Base-by-base conservation (phyloP, 208 protist genomes). In the Crithidia sp. region DNA sequence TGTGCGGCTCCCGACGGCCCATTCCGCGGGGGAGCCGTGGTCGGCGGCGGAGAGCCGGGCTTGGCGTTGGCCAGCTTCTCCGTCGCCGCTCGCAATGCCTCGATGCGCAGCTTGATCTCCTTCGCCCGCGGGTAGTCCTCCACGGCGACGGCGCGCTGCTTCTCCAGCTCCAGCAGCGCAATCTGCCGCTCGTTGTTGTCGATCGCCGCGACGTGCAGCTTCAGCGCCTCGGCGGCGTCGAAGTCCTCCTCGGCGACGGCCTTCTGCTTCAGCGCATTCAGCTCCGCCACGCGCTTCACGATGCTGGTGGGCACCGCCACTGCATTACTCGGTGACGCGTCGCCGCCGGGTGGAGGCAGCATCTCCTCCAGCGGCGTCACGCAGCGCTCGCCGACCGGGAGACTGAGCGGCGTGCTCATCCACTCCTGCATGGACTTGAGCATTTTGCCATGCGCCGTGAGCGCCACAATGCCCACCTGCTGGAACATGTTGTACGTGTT, bases 231-330 rank as follows among this genome's bases (percentile, higher is more conserved):
- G 13, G 94, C 94, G 10, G 87, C 50, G 78, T 97, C 94, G 77
- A 97, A 97, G 72, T 97, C 94, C 64, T 98, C 91, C 40, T 89
- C 81, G 37, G 68, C 79, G 13, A 97, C 91, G 14, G 92, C 94
- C 8, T 71, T 78, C 61, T 77, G 74, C 79, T 98, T 98, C 58
- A 91, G 57, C 17, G 72, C 64, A 7, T 77, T 40, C 13, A 97
- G 69, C 53, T 79, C 73, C 8, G 45, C 61, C 41, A 79, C 10
- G n/a, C 76, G 76, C 47, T 57, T 17, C 36, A 28, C n/a, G 49
- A 93, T 76, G 45, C 65, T 83, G 28, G 71, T 77, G 50, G 61
- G 53, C 59, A 79, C 28, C 53, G 61, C 52, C 44, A 59, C 52
- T 9, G 67, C 12, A 8, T 47, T 12, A 10, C 9, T 49, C 28